Percentiles rank a stretch among this genome's conserved stretches.
Conservation (phyloP, 2,329 filamentous ascomycete species). For the Hortaea werneckii region DNA sequence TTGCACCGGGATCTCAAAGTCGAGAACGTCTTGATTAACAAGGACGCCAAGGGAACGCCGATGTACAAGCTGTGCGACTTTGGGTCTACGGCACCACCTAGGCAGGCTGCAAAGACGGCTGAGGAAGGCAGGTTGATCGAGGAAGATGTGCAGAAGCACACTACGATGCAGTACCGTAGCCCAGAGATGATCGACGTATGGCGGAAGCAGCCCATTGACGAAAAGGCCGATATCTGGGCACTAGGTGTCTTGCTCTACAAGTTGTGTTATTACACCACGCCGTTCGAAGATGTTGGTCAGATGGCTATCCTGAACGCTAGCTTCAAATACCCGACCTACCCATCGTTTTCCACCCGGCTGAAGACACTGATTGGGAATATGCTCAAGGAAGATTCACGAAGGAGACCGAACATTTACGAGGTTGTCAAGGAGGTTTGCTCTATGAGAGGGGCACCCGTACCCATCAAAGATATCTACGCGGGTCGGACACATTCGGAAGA, state of each 20-base stretch:
- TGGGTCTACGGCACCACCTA: constrained; percentile 76
- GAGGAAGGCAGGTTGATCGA: constrained; percentile 86
- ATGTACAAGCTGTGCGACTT: constrained; percentile 98
- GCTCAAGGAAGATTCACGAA: constrained; percentile 71
- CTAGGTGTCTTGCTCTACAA: constrained; percentile 93
- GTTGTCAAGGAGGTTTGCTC: constrained; percentile 75
- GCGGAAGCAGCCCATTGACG: constrained; percentile 88
- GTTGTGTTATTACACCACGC: constrained; percentile 97
- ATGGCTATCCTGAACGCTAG: constrained; percentile 94
- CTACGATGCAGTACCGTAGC: constrained; percentile 92
- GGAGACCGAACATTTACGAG: constrained; percentile 87
- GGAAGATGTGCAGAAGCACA: constrained; percentile 94
- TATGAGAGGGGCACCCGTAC: constrained; percentile 76
- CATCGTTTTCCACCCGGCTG: constrained; percentile 76
- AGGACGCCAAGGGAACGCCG: constrained; percentile 48
- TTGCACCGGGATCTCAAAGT: constrained; percentile 94
- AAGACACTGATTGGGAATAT: constrained; percentile 89
- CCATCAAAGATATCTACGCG: constrained; percentile 65
- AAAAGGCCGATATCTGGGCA: constrained; percentile 98
- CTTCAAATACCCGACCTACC: constrained; percentile 83
- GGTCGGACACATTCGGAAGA: constrained; percentile 54
- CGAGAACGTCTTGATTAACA: constrained; percentile 80
- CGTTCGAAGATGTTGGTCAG: constrained; percentile 95
- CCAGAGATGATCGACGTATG: constrained; percentile 99
- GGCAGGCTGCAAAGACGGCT: constrained; percentile 74